phyloP scores from a whole-genome alignment of 2,329 filamentous ascomycete species.

The Amylocarpus encephaloides region DNA sequence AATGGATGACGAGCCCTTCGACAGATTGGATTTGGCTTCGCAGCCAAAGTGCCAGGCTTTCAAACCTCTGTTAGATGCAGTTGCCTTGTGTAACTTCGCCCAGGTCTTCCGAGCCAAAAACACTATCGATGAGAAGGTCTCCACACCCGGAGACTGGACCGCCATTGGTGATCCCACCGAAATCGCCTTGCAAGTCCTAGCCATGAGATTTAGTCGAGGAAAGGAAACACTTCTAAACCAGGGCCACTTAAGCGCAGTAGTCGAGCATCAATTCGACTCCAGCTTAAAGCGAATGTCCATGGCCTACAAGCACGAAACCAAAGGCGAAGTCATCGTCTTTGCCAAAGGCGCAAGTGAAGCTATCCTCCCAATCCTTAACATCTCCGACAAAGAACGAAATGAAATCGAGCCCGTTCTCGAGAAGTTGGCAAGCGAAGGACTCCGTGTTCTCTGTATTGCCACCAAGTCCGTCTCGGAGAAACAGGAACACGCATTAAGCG shows the following conservation, averaged over 20 bases:
- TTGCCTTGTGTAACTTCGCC: constrained; percentile 56
- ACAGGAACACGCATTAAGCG: background rate
- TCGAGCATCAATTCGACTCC: constrained; percentile 68
- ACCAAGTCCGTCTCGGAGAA: constrained; percentile 31
- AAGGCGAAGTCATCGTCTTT: constrained; percentile 40
- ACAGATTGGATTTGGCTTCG: constrained; percentile 24
- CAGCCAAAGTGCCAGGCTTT: constrained; percentile 32
- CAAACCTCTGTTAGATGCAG: constrained; percentile 36
- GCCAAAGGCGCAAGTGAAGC: constrained; percentile 54
- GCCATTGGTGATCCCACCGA: constrained; percentile 65
- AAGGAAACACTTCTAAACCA: constrained; percentile 44
- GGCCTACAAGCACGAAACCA: constrained; percentile 45
- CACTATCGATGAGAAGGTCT: constrained; percentile 14
- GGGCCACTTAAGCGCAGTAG: constrained; percentile 43
- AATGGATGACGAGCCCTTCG: constrained; percentile 38
- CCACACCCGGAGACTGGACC: constrained; percentile 38
- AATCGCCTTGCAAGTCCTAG: constrained; percentile 68
- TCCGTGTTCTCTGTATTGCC: constrained; percentile 64
- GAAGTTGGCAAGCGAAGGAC: constrained; percentile 53
- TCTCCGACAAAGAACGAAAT: constrained; percentile 40
- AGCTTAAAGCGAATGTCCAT: constrained; percentile 71
- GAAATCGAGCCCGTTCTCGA: constrained; percentile 46
- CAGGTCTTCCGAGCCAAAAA: constrained; percentile 30
- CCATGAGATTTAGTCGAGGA: constrained; percentile 57
- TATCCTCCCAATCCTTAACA: constrained; percentile 46